phyloP scores from a whole-genome alignment of 768 basidiomycete species.

The Mycena capillaripes region DNA sequence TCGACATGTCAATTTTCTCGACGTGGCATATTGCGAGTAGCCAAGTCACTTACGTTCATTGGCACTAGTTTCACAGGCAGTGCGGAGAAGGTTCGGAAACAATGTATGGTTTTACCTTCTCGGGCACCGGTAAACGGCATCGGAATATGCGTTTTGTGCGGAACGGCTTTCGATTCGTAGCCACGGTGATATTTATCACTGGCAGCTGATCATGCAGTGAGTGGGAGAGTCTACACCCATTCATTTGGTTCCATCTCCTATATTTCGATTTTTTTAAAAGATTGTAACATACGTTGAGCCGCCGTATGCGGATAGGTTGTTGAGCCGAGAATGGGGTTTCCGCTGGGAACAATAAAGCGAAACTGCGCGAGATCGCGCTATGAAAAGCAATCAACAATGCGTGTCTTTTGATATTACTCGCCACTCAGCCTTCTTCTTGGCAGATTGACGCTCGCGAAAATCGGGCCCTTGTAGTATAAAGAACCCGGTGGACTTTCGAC shows the following conservation, averaged over 20 bases:
- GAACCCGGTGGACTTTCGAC: neutral
- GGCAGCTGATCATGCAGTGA: constrained; percentile 2
- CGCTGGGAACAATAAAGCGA: neutral
- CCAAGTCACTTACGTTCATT: too few relatives aligned
- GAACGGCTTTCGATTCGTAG: neutral
- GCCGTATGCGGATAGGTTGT: neutral
- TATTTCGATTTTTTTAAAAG: neutral
- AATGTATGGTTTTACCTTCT: constrained; percentile 4
- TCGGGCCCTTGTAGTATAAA: constrained; percentile 2
- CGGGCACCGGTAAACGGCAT: neutral
- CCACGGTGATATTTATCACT: constrained; percentile 2
- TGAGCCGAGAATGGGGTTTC: neutral
- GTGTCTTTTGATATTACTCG: too few relatives aligned
- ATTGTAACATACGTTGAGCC: neutral
- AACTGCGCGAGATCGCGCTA: neutral
- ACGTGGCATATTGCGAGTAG: too few relatives aligned
- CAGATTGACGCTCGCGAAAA: neutral
- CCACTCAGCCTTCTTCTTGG: neutral
- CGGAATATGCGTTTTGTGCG: neutral
- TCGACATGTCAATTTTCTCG: too few relatives aligned
- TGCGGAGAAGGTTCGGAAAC: neutral
- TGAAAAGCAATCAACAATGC: neutral
- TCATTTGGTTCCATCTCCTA: constrained; percentile 1
- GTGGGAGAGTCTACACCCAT: neutral
- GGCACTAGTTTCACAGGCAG: neutral